Percentiles rank a stretch among this genome's conserved stretches.
These are phyloP conservation scores for Leccinum angustisporum DNA, from an alignment of 1,284 basidiomycete genomes.

Conservation along the genomic window DNA sequence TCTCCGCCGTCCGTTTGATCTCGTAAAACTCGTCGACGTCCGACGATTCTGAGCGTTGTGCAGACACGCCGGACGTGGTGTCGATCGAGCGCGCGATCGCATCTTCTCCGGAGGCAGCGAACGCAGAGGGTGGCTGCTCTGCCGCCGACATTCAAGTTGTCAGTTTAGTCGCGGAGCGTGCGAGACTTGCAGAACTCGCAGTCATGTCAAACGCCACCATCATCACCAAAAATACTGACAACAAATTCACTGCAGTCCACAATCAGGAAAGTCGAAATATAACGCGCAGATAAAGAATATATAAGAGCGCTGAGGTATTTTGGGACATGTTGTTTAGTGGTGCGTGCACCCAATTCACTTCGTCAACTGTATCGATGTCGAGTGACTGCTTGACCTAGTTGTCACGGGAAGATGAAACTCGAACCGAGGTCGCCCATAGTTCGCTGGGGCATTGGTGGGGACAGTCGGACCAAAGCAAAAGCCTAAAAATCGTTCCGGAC, in stretches of 20 bases:
- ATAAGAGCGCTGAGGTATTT: too few relatives aligned
- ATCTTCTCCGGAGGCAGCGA: slow-evolving; percentile 62
- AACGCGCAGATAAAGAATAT: not conserved
- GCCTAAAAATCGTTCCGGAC: slow-evolving; percentile 29
- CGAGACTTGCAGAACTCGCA: not conserved
- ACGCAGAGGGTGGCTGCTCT: slow-evolving; percentile 27
- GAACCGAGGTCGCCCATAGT: slow-evolving; percentile 24
- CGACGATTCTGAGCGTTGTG: slow-evolving; percentile 35
- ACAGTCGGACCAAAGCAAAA: slow-evolving; percentile 23
- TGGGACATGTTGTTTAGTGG: slow-evolving; percentile 29
- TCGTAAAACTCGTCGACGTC: slow-evolving; percentile 63
- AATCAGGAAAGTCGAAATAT: not conserved
- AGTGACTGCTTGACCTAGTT: too few relatives aligned
- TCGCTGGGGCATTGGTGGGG: slow-evolving; percentile 5
- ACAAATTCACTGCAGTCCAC: not conserved
- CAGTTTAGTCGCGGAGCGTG: not conserved
- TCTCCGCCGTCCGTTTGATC: slow-evolving; percentile 52
- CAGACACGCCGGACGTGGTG: slow-evolving; percentile 39
- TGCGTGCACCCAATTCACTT: slow-evolving; percentile 8
- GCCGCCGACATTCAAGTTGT: slow-evolving; percentile 24
- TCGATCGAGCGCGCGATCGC: slow-evolving; percentile 56
- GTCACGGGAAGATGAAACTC: slow-evolving; percentile 15
- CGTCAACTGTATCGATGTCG: not conserved
- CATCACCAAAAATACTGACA: not conserved
- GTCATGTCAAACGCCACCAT: not conserved